These are phyloP conservation scores for Nectriaceae sp. DNA, from an alignment of 2,329 filamentous ascomycete species.

Conservation along the genomic window DNA sequence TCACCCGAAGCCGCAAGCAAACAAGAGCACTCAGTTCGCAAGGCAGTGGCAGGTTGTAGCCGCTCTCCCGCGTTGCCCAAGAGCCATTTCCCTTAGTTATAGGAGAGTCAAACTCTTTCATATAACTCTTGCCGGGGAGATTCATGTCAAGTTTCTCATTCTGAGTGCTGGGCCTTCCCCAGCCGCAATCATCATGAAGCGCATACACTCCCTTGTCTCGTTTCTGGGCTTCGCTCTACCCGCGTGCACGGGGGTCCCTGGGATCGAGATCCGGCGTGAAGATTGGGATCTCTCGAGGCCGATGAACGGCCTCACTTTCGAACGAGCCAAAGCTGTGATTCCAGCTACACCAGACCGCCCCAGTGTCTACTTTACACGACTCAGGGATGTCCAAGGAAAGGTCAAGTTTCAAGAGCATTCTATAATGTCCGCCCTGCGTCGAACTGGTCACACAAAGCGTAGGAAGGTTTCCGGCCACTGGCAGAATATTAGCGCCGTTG, in stretches of 20 bases:
- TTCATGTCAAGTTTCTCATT: too few species aligned
- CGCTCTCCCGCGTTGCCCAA: too few species aligned
- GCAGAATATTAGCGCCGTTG: constrained; percentile 42
- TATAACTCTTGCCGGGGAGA: too few species aligned
- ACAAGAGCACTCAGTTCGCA: too few species aligned
- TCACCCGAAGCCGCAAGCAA: too few species aligned
- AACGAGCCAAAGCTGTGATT: constrained; percentile 32
- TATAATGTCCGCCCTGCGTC: constrained; percentile 32
- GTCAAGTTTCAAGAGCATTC: constrained; percentile 24
- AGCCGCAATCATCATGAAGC: constrained; percentile 2
- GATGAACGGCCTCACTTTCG: constrained; percentile 41
- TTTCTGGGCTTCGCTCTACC: constrained; percentile 6
- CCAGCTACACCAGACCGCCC: constrained; percentile 30
- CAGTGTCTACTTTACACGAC: constrained; percentile 34
- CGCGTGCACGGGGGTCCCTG: constrained; percentile 2
- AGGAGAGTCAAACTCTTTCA: too few species aligned
- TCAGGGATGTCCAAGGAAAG: constrained; percentile 31
- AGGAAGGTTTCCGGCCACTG: constrained; percentile 20
- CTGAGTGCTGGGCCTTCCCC: background rate
- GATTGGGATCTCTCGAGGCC: constrained; percentile 37
- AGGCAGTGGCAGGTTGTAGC: too few species aligned
- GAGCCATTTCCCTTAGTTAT: too few species aligned
- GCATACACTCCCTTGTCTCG: background rate
- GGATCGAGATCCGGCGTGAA: background rate
- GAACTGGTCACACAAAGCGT: constrained; percentile 13